phyloP scores from a whole-genome alignment of 768 basidiomycete species.

The Crassisporium funariophilum region DNA sequence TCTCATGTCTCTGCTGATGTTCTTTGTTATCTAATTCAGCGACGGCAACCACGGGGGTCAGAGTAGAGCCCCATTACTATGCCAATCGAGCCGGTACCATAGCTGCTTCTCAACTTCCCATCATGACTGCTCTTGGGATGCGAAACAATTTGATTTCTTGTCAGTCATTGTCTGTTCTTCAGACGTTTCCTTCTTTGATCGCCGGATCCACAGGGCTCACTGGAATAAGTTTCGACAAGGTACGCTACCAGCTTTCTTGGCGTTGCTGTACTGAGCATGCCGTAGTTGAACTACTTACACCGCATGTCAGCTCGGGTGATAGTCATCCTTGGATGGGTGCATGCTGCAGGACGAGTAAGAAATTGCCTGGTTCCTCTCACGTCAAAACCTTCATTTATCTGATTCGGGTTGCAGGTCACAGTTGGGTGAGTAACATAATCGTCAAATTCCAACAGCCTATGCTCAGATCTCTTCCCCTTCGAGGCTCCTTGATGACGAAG shows the following conservation, averaged over 20 bases:
- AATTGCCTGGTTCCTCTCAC: not conserved
- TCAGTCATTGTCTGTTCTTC: constrained; percentile 14
- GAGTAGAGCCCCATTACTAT: constrained; percentile 39
- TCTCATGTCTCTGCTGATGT: not conserved
- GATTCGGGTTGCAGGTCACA: constrained; percentile 11
- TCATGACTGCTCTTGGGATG: constrained; percentile 59
- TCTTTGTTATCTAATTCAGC: constrained; percentile 24
- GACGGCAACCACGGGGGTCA: constrained; percentile 32
- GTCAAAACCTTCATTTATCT: not conserved
- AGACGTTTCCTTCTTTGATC: not conserved
- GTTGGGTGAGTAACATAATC: constrained; percentile 20
- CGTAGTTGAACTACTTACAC: constrained; percentile 45
- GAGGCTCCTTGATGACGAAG: constrained; percentile 21
- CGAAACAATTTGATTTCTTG: constrained; percentile 56
- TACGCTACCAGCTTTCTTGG: constrained; percentile 8
- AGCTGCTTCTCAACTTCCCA: constrained; percentile 51
- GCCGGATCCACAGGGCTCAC: constrained; percentile 42
- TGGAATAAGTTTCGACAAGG: constrained; percentile 50
- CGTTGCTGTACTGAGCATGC: not conserved
- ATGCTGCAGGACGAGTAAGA: constrained; percentile 45
- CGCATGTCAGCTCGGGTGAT: constrained; percentile 50
- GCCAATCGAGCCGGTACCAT: constrained; percentile 45
- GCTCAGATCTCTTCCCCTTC: not conserved
- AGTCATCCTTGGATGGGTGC: constrained; percentile 50
- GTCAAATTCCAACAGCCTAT: not conserved